Base-by-base conservation (phyloP, 169 alveolate species). In the Ichthyophthirius multifiliis region DNA sequence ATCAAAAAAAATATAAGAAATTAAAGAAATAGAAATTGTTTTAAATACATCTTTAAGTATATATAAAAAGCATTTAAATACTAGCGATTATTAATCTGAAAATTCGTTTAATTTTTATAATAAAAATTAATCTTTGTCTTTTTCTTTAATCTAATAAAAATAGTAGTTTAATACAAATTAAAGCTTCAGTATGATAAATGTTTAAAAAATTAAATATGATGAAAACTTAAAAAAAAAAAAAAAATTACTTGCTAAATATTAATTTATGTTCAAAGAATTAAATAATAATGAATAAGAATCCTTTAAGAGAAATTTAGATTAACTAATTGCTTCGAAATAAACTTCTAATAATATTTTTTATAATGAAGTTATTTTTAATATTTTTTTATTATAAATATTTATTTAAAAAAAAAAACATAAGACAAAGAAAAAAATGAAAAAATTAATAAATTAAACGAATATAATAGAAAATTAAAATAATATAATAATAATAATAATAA, bases 311-410 rank as follows among this genome's bases (percentile, higher is more conserved):
- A 67, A 47, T 1, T 18, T 67, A 1, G 55, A 67, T 30, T 39
- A 67, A 23, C 63, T 67, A 0, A 20, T 16, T 37, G 10, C 48
- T 4, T 27, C 77, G 5, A 67, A 67, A 41, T 15, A 18, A 13
- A 67, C 77, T 2, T 18, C 63, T 35, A 67, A 39, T 67, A 37
- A 67, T 39, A 39, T 67, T 67, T 35, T 67, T 67, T 67, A 67
- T 39, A 41, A 67, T 37, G 77, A 67, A 18, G 77, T 67, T 37
- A n/a, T n/a, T n/a, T n/a, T n/a, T n/a, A n/a, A n/a, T n/a, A n/a
- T n/a, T n/a, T n/a, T n/a, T n/a, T n/a, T n/a, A n/a, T n/a, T n/a
- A n/a, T n/a, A n/a, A n/a, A n/a, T n/a, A n/a, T n/a, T n/a, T n/a
- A n/a, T n/a, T n/a, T n/a, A n/a, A n/a, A n/a, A n/a, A n/a, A n/a